Percentiles rank a stretch among this genome's conserved stretches.
These are phyloP conservation scores for Phaeoacremonium minimum DNA, from an alignment of 2,329 filamentous ascomycete genomes.

Conservation along the genomic window DNA sequence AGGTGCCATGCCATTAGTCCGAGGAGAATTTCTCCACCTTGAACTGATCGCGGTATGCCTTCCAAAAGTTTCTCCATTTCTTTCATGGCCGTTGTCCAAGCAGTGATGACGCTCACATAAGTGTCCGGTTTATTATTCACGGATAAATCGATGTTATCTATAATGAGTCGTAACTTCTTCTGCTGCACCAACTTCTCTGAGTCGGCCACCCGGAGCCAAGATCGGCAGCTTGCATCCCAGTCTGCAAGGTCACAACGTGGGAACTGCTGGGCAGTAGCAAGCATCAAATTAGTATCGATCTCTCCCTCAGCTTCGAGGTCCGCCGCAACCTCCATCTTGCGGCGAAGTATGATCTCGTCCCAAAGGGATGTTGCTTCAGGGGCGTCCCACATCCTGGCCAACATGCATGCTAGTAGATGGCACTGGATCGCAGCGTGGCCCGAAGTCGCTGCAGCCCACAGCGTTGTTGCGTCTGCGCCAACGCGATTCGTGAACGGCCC, in stretches of 20 bases:
- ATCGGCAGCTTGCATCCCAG: constrained; percentile 31
- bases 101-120: constrained; percentile 20
- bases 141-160: constrained; percentile 19
- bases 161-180: constrained; percentile 20
- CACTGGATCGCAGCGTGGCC: constrained; percentile 17
- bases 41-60: constrained; percentile 17
- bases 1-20: constrained; percentile 27
- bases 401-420: constrained; percentile 24
- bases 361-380: constrained; percentile 21
- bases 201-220: constrained; percentile 29
- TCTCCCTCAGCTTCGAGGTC: constrained; percentile 1
- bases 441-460: constrained; percentile 32
- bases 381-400: constrained; percentile 17
- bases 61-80: constrained; percentile 20
- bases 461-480: constrained; percentile 23
- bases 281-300: not conserved
- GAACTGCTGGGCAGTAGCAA: constrained; percentile 12
- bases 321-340: constrained; percentile 9
- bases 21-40: constrained; percentile 19
- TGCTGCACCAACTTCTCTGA: constrained; percentile 15
- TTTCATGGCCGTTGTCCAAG: constrained; percentile 20
- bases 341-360: constrained; percentile 16
- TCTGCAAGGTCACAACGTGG: constrained; percentile 18
- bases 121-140: constrained; percentile 13
- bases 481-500: constrained; percentile 7